Conservation (phyloP, 257 asterid species). For the Forsythia viridissima region DNA sequence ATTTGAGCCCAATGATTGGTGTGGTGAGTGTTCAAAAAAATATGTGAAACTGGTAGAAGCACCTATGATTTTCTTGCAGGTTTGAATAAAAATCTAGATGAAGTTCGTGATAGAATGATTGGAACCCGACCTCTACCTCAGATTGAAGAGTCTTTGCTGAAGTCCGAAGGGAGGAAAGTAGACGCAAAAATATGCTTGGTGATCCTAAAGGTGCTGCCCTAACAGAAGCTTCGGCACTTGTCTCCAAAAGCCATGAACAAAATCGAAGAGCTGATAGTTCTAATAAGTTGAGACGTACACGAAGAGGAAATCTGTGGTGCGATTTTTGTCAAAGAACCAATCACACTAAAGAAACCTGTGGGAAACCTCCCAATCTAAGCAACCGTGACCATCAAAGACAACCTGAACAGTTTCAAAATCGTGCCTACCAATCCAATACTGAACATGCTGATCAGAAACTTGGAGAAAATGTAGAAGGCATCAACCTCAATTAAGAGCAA, state of each 20-base stretch:
- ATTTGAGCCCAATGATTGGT: not conserved
- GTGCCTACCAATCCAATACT: not conserved
- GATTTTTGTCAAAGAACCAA: no score
- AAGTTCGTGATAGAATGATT: not conserved
- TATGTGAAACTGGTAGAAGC: not conserved
- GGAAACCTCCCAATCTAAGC: not conserved
- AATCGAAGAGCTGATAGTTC: not conserved
- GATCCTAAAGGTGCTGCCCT: not conserved
- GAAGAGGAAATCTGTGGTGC: no score
- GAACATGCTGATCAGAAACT: not conserved
- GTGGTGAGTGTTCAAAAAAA: not conserved
- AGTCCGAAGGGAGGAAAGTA: not conserved
- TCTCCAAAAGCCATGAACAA: not conserved
- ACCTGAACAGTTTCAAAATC: not conserved
- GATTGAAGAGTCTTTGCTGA: slow-evolving; percentile 3
- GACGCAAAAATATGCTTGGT: not conserved
- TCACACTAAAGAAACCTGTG: no score
- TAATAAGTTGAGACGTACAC: no score
- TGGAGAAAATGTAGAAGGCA: not conserved
- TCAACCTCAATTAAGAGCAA: not conserved
- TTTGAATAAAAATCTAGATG: not conserved
- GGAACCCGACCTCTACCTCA: not conserved
- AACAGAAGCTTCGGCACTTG: not conserved
- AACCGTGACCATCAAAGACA: not conserved
- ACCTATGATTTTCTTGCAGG: slow-evolving; percentile 3